Percentiles rank a stretch among this genome's conserved stretches.
Conservation (phyloP, 257 asterid species). For the Echites panduratus region DNA sequence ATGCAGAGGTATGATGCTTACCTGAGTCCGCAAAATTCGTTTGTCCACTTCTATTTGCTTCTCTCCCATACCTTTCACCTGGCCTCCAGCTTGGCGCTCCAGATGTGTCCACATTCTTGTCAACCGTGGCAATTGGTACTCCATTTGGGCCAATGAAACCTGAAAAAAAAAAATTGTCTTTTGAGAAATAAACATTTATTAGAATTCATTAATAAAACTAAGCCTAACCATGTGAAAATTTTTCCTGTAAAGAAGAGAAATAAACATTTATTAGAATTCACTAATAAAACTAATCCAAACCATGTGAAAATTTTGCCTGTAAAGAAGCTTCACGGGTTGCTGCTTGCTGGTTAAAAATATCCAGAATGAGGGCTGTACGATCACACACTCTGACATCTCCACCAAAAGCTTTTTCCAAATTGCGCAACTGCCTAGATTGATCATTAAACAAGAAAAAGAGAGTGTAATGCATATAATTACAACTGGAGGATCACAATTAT, state of each 20-base stretch:
- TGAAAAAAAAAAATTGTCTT: constrained; percentile 17
- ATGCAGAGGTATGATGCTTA: constrained; percentile 30
- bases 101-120: constrained; percentile 98
- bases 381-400: constrained; percentile 92
- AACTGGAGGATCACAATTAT: neutral
- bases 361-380: constrained; percentile 95
- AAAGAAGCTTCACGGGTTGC: constrained; percentile 97
- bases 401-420: constrained; percentile 84
- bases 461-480: neutral
- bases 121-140: constrained; percentile 85
- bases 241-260: constrained; percentile 83
- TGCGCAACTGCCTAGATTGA: constrained; percentile 75
- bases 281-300: neutral
- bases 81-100: constrained; percentile 98
- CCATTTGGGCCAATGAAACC: constrained; percentile 98
- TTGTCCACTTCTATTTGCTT: constrained; percentile 98
- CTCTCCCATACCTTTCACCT: constrained; percentile 99
- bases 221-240: constrained; percentile 6
- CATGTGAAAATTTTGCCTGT: constrained; percentile 41
- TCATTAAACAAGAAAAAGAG: constrained; percentile 11
- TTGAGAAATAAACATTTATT: constrained; percentile 19
- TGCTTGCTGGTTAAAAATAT: constrained; percentile 91
- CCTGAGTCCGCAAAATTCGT: constrained; percentile 91
- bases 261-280: constrained; percentile 8
- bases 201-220: constrained; percentile 5